Evolutionary conservation across 2,329 filamentous ascomycete species (phyloP).

Genomic region (Talaromyces sp.): DNA sequence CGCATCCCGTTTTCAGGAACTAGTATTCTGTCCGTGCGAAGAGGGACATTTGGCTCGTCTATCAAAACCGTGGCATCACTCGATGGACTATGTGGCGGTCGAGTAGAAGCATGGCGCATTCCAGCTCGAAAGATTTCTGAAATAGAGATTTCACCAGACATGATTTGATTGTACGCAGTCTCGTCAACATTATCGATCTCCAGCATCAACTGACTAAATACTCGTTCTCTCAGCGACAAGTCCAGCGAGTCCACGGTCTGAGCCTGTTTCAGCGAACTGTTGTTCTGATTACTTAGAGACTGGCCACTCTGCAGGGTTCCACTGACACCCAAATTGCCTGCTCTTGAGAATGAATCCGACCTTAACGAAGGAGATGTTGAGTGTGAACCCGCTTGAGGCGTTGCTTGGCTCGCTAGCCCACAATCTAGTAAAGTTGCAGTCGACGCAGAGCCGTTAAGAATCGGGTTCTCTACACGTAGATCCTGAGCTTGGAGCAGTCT

Average conservation of each 20-base stretch:
- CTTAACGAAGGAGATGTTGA: not conserved
- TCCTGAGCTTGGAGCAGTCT: not conserved
- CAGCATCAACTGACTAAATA: not conserved
- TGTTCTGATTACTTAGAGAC: too few relatives aligned
- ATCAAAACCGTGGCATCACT: not conserved
- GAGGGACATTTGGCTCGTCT: not conserved
- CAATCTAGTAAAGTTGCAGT: not conserved
- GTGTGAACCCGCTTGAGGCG: not conserved
- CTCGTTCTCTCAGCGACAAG: not conserved
- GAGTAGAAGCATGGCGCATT: not conserved
- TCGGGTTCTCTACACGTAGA: not conserved
- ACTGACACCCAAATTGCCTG: not conserved
- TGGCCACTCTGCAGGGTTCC: not conserved
- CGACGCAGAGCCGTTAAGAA: not conserved
- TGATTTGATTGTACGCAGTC: not conserved
- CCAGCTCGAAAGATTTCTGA: slow-evolving; percentile 4
- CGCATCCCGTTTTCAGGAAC: slow-evolving; percentile 5
- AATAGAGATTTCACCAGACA: slow-evolving; percentile 1
- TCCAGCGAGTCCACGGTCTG: not conserved
- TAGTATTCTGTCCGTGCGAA: slow-evolving; percentile 8
- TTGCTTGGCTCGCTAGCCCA: not conserved
- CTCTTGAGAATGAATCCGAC: not conserved
- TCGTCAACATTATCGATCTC: slow-evolving; percentile 5
- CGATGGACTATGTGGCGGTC: not conserved
- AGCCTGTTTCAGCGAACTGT: not conserved